Evolutionary conservation across 1,284 basidiomycete species (phyloP).

Genomic region (Tylopilus orsonianus): DNA sequence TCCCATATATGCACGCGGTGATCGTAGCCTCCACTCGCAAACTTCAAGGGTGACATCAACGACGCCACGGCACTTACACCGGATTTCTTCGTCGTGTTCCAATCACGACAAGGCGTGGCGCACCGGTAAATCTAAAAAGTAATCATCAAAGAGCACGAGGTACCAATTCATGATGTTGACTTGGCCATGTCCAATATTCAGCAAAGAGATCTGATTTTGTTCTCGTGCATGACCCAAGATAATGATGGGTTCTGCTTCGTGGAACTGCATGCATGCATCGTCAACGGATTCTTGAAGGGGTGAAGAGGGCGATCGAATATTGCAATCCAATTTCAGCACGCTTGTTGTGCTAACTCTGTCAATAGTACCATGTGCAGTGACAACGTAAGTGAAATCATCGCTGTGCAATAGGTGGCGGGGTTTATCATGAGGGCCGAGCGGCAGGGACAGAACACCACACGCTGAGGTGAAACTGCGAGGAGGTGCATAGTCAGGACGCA

Average conservation of each 20-base stretch:
- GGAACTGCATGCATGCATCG: constrained; percentile 42
- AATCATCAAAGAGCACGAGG: constrained; percentile 10
- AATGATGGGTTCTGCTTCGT: constrained; percentile 27
- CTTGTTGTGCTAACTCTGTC: constrained; percentile 29
- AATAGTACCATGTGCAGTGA: constrained; percentile 42
- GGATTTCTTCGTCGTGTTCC: constrained; percentile 33
- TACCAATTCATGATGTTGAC: constrained; percentile 20
- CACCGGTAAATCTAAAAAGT: constrained; percentile 10
- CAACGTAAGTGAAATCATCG: constrained; percentile 15
- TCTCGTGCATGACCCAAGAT: constrained; percentile 43
- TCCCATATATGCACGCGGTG: constrained; percentile 50
- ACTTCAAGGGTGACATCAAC: constrained; percentile 40
- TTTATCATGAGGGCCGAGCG: constrained; percentile 38
- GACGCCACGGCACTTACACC: constrained; percentile 45
- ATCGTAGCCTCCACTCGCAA: constrained; percentile 52
- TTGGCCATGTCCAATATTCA: constrained; percentile 19
- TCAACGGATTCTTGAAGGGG: constrained; percentile 36
- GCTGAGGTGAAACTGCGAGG: constrained; percentile 6
- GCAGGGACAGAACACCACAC: constrained; percentile 22
- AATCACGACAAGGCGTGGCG: constrained; percentile 30
- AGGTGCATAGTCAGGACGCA: constrained; percentile 4
- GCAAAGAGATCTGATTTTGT: constrained; percentile 35
- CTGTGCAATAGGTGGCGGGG: constrained; percentile 40
- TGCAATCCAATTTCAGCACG: constrained; percentile 14
- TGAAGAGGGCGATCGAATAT: constrained; percentile 20